phyloP scores from a whole-genome alignment of 345 rosid species.

The Lagerstroemia speciosa region DNA sequence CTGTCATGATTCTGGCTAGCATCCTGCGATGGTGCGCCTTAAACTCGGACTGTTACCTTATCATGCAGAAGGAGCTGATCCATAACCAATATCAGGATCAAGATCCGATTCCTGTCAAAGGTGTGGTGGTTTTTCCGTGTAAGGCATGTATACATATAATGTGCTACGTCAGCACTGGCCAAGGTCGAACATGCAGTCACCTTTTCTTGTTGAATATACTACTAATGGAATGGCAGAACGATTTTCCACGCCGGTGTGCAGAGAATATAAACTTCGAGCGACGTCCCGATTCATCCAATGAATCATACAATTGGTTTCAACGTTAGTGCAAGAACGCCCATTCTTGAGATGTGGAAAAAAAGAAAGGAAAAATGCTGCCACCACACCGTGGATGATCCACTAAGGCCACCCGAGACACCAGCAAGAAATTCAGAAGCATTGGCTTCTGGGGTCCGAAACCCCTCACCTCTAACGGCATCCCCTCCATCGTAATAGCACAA shows the following conservation, averaged over 20 bases:
- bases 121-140: no score
- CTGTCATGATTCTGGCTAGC: no score
- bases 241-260: neutral
- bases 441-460: neutral
- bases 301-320: conserved; percentile 33
- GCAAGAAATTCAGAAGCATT: conserved; percentile 10
- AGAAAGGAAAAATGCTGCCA: conserved; percentile 35
- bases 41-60: no score
- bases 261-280: neutral
- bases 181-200: no score
- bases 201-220: no score
- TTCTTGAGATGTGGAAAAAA: conserved; percentile 25
- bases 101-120: no score
- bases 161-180: no score
- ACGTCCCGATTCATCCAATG: conserved; percentile 8
- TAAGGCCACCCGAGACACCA: conserved; percentile 18
- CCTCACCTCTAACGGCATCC: neutral
- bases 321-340: conserved; percentile 26
- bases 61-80: no score
- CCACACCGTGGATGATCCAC: conserved; percentile 27
- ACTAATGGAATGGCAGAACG: neutral
- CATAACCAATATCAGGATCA: no score
- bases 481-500: neutral
- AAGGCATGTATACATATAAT: no score
- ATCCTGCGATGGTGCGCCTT: no score